These are phyloP conservation scores for Xylariaceae sp. DNA, from an alignment of 2,329 filamentous ascomycete genomes.

Conservation along the genomic window DNA sequence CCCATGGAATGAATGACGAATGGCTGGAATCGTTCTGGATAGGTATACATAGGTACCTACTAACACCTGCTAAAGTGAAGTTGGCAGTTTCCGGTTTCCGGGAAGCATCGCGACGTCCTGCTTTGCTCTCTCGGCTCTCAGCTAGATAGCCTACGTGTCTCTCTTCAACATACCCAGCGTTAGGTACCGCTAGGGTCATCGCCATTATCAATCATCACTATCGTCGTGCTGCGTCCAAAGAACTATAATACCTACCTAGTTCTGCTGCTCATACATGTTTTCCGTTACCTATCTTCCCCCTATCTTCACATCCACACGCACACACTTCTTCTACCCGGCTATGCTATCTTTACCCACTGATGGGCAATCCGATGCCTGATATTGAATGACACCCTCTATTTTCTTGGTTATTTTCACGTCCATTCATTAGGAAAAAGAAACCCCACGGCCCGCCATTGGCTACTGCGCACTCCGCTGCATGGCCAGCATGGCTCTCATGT, in stretches of 20 bases:
- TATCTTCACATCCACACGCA: too few species aligned
- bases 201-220: neutral
- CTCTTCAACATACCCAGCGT: neutral
- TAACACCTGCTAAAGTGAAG: neutral
- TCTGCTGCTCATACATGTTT: neutral
- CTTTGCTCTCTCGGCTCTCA: neutral
- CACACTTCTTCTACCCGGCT: neutral
- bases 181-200: neutral
- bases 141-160: neutral
- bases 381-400: conserved; percentile 2
- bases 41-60: neutral
- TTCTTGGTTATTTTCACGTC: neutral
- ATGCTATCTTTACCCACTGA: neutral
- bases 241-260: neutral
- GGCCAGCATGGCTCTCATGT: conserved; percentile 13
- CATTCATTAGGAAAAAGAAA: conserved; percentile 3
- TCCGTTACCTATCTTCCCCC: neutral
- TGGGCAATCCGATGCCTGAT: neutral
- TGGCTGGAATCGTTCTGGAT: neutral
- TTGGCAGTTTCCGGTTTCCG: neutral
- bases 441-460: conserved; percentile 11
- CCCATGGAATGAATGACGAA: neutral
- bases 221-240: neutral
- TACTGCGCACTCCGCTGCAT: conserved; percentile 4
- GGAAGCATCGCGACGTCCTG: neutral